Evolutionary conservation across 2,329 filamentous ascomycete species (phyloP).

Genomic region (Neocatenulostroma microsporum): DNA sequence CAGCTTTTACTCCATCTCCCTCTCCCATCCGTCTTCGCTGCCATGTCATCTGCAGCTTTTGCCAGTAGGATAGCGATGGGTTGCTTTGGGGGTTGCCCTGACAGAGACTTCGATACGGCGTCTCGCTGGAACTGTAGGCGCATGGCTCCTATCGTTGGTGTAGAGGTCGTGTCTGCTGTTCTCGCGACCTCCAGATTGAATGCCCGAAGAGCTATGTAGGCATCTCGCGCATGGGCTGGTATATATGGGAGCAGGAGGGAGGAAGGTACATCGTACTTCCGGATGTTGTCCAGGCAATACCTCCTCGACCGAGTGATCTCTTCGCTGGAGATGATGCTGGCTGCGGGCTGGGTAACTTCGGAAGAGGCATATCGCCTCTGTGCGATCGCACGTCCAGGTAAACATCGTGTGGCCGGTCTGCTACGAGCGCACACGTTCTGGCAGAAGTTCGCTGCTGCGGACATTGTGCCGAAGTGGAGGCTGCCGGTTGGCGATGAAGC

Average conservation of each 20-base stretch:
- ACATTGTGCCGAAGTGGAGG: too few relatives aligned
- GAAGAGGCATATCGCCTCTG: constrained; percentile 15
- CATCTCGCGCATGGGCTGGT: constrained; percentile 63
- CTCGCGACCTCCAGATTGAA: constrained; percentile 89
- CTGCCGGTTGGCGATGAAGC: too few relatives aligned
- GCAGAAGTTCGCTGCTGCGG: too few relatives aligned
- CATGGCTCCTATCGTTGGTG: constrained; percentile 75
- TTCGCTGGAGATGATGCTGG: constrained; percentile 18
- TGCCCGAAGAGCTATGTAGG: constrained; percentile 82
- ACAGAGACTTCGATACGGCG: constrained; percentile 67
- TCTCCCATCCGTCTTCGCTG: constrained; percentile 39
- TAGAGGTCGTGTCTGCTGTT: constrained; percentile 83
- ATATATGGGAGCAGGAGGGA: constrained; percentile 81
- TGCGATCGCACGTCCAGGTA: too few relatives aligned
- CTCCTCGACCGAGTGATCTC: constrained; percentile 49
- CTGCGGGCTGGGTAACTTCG: constrained; percentile 17
- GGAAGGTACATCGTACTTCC: constrained; percentile 82
- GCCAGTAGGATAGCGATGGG: constrained; percentile 81
- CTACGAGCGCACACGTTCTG: too few relatives aligned
- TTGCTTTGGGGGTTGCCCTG: constrained; percentile 74
- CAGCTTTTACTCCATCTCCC: constrained; percentile 47
- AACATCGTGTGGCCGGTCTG: too few relatives aligned
- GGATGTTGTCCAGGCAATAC: constrained; percentile 54
- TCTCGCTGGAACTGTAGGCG: constrained; percentile 96
- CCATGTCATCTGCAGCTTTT: constrained; percentile 56